Evolutionary conservation across 1,284 basidiomycete genomes (phyloP).

Genomic region (Lignosus rhinocerotis): DNA sequence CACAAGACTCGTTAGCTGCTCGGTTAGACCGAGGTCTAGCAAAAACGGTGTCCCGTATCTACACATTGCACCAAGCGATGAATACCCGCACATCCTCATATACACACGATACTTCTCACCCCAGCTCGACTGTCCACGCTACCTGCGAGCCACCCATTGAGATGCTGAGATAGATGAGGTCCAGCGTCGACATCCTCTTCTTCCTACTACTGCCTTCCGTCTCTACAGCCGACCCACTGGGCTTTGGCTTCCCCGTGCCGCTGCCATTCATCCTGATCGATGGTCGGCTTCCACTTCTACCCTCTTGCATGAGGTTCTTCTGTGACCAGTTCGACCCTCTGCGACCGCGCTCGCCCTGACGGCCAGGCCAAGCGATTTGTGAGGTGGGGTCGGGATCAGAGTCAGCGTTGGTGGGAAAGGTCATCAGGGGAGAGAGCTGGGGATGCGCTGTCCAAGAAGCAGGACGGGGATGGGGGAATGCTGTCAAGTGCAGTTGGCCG

Average conservation of each 20-base stretch:
- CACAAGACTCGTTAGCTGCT: slow-evolving; percentile 89
- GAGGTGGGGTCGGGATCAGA: slow-evolving; percentile 70
- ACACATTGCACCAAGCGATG: slow-evolving; percentile 2
- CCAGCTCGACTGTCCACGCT: slow-evolving; percentile 89
- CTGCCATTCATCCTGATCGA: slow-evolving; percentile 14
- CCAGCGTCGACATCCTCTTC: slow-evolving; percentile 60
- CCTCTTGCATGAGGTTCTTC: slow-evolving; percentile 7
- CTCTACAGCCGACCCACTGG: slow-evolving; percentile 16
- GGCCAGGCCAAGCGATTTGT: slow-evolving; percentile 73
- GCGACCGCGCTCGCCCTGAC: slow-evolving; percentile 33
- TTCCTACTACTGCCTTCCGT: slow-evolving; percentile 4
- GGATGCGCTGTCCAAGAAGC: neutral
- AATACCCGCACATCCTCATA: neutral
- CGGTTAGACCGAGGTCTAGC: slow-evolving; percentile 85
- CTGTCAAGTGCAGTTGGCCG: neutral
- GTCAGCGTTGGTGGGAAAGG: slow-evolving; percentile 58
- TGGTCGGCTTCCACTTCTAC: slow-evolving; percentile 7
- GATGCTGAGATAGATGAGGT: slow-evolving; percentile 74
- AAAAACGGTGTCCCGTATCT: slow-evolving; percentile 96
- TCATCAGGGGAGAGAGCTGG: slow-evolving; percentile 31
- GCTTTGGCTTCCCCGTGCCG: slow-evolving; percentile 15
- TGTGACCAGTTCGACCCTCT: slow-evolving; percentile 16
- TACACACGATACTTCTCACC: slow-evolving; percentile 47
- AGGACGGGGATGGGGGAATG: neutral
- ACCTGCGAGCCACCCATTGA: slow-evolving; percentile 93